phyloP scores from a whole-genome alignment of 441 rosid species.

The Sinapis alba region DNA sequence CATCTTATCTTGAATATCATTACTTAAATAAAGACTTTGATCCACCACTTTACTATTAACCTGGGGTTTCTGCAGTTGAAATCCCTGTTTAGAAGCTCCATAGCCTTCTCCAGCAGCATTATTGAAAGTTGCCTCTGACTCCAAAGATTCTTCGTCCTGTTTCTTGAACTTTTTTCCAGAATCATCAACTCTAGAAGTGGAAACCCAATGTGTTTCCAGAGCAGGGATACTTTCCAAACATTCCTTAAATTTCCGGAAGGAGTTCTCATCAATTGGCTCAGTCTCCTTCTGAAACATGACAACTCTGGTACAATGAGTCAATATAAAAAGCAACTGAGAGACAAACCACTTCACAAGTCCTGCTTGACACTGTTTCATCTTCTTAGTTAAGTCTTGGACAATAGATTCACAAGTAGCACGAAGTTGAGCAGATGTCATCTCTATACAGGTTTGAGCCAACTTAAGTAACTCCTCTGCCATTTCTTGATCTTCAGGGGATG shows the following conservation, averaged over 20 bases:
- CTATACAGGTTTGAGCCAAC: slow-evolving; percentile 59
- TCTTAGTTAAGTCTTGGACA: slow-evolving; percentile 72
- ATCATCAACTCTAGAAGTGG: slow-evolving; percentile 46
- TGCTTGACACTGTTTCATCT: slow-evolving; percentile 68
- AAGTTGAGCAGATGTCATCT: slow-evolving; percentile 67
- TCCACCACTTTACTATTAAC: slow-evolving; percentile 39
- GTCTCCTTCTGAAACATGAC: slow-evolving; percentile 78
- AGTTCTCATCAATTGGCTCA: slow-evolving; percentile 68
- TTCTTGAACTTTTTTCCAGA: slow-evolving; percentile 38
- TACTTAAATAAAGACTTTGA: slow-evolving; percentile 36
- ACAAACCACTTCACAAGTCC: slow-evolving; percentile 74
- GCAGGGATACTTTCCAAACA: slow-evolving; percentile 81
- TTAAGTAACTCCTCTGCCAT: slow-evolving; percentile 65
- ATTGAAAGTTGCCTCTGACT: slow-evolving; percentile 42
- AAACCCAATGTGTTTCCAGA: slow-evolving; percentile 66
- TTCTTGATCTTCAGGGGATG: slow-evolving; percentile 54
- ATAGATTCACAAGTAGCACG: slow-evolving; percentile 68
- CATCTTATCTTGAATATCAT: slow-evolving; percentile 48
- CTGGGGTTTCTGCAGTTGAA: slow-evolving; percentile 40
- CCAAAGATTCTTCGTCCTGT: slow-evolving; percentile 41
- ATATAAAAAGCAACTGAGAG: slow-evolving; percentile 80
- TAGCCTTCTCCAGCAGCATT: slow-evolving; percentile 39
- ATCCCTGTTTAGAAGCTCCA: slow-evolving; percentile 39
- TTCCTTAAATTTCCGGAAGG: slow-evolving; percentile 66
- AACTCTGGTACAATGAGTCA: slow-evolving; percentile 86